Conservation (phyloP, 2,329 filamentous ascomycete species). For the Cadophora gregata region DNA sequence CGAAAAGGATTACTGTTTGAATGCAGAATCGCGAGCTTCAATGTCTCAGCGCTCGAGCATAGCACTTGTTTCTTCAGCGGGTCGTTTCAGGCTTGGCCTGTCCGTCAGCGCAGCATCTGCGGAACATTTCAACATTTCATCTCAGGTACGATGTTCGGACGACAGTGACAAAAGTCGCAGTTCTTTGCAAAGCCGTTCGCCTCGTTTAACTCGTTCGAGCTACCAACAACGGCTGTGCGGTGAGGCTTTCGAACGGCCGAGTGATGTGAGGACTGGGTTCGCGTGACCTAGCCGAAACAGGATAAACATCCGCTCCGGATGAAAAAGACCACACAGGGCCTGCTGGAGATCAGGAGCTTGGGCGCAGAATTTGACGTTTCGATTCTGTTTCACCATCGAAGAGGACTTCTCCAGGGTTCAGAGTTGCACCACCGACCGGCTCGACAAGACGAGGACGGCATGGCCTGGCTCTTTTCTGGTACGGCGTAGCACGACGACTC, state of each 20-base stretch:
- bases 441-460: neutral
- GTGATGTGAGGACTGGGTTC: conserved; percentile 1
- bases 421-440: neutral
- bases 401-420: neutral
- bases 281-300: neutral
- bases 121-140: conserved; percentile 19
- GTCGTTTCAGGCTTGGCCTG: neutral
- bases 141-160: conserved; percentile 31
- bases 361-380: conserved; percentile 27
- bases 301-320: conserved; percentile 9
- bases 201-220: neutral
- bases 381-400: conserved; percentile 32
- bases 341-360: conserved; percentile 15
- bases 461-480: neutral
- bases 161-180: neutral
- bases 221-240: conserved; percentile 10
- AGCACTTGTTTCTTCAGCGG: neutral
- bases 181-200: neutral
- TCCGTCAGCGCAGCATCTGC: conserved; percentile 6
- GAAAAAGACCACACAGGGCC: neutral
- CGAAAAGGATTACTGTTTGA: neutral
- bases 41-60: neutral
- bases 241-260: conserved; percentile 6
- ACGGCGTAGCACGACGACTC: neutral
- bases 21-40: neutral